These are phyloP conservation scores for Isochrysis galbana DNA, from an alignment of 78 protist genomes.

Conservation along the genomic window DNA sequence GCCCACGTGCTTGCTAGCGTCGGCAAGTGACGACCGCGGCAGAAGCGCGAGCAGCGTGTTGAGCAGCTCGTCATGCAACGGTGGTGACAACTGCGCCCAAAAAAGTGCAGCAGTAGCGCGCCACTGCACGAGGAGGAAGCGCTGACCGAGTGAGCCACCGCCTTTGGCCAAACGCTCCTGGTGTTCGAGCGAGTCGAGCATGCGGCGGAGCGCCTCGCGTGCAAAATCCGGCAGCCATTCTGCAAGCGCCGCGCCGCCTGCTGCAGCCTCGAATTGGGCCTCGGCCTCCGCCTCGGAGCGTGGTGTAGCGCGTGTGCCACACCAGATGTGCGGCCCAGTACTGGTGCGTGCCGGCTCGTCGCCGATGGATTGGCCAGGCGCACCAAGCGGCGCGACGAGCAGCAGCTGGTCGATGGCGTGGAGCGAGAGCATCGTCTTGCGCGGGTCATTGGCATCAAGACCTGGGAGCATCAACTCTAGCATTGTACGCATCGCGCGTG, in stretches of 20 bases:
- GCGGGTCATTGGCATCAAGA: background rate
- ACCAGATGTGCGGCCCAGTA: background rate
- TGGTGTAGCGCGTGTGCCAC: background rate
- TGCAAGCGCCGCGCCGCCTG: background rate
- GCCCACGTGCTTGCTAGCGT: background rate
- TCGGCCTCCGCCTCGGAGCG: background rate
- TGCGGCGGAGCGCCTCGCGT: background rate
- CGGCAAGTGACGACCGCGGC: background rate
- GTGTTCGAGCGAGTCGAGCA: background rate
- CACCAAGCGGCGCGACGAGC: background rate
- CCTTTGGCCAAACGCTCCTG: background rate
- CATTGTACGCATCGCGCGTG: background rate
- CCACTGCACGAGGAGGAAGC: background rate
- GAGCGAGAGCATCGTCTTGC: background rate
- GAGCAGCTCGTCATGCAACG: background rate
- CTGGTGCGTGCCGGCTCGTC: background rate
- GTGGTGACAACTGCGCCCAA: background rate
- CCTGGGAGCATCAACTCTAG: slow-evolving; percentile 15
- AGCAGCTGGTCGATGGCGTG: background rate
- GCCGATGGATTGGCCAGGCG: background rate
- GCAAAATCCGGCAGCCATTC: background rate
- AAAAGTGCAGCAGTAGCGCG: background rate
- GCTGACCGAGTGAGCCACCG: background rate
- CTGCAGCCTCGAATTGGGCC: background rate
- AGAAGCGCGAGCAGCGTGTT: background rate